A percentile compares a stretch with the other conserved stretches of the same genome.
Evolutionary conservation across 2,329 filamentous ascomycete genomes (phyloP).

Genomic region (Epichloe festucae): DNA sequence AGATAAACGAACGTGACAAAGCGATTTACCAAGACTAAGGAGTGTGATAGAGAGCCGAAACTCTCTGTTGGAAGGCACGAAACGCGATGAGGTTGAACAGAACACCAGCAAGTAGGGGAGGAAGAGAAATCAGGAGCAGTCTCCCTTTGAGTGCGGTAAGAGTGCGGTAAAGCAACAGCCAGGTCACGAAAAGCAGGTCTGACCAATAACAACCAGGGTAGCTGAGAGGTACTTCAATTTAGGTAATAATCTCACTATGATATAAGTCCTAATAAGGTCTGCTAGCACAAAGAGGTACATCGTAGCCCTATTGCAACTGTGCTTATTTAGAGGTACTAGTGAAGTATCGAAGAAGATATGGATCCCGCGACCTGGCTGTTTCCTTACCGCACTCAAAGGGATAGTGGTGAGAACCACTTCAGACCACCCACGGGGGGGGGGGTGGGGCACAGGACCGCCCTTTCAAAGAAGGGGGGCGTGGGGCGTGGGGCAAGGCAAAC

Average conservation of each 20-base stretch:
- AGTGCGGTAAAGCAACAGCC: no score
- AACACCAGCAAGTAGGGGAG: conserved; percentile 13
- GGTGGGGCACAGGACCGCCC: not conserved
- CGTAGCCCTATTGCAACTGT: no score
- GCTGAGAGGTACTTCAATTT: no score
- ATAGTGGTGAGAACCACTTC: not conserved
- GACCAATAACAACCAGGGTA: no score
- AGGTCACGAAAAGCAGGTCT: no score
- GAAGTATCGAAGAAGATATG: no score
- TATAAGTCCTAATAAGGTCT: no score
- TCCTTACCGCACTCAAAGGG: no score
- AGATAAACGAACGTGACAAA: conserved; percentile 18
- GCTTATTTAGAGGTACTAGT: no score
- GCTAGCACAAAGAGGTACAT: no score
- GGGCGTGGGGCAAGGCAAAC: not conserved
- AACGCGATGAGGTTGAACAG: conserved; percentile 16
- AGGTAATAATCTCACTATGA: no score
- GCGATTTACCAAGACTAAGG: conserved; percentile 24
- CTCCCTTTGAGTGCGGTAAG: no score
- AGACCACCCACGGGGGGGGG: not conserved
- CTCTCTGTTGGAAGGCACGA: conserved; percentile 39
- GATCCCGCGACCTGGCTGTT: not conserved
- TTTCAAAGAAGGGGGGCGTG: not conserved
- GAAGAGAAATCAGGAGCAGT: conserved; percentile 5
- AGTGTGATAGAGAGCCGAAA: conserved; percentile 41